Evolutionary conservation across 768 basidiomycete species (phyloP), one percentile per base, ranked within the genome.

Genomic region (Suillus brevipes): DNA sequence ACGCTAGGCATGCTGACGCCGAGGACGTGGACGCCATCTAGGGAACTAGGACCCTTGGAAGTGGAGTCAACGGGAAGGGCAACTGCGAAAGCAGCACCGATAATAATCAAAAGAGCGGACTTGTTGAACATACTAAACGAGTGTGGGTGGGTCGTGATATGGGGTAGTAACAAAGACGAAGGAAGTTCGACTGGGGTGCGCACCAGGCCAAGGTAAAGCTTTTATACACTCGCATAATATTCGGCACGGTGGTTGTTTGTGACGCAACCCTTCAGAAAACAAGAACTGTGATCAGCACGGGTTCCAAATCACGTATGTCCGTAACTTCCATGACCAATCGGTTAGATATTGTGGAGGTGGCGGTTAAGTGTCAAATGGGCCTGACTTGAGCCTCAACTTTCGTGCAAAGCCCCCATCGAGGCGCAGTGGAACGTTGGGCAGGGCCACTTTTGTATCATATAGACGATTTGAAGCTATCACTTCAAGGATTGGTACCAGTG

Each of bases 41-140:
- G 45, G 10, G 45, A 23, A 47, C 45, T 47, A 47, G 45, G n/a
- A 47, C 20, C n/a, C n/a, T 47, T 47, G 4, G 45, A n/a, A 23
- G n/a, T 23, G 49, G 49, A 23, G 23, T 13, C 23, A 13, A 31
- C 34, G 20, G 56, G 56, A 36, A 42, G 25, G 10, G 50, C 62
- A 55, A 55, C 62, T 23, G 25, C 62, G 8, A 62, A 40, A n/a
- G 62, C 50, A 40, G 62, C 62, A 40, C 28, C 16, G 9, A 38
- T 36, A 12, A 63, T 47, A n/a, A 58, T 56, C 38, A 55, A 63
- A 42, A 63, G 50, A n/a, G 52, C 23, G 37, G 52, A 49, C 37
- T 63, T 56, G 50, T 63, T 63, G 52, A 63, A 42, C 38, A 63
- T 50, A 23, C 7, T 50, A 25, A 50, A 50, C 13, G 49, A 50